Conservation (phyloP, 768 basidiomycete species). For the Russula sp. region DNA sequence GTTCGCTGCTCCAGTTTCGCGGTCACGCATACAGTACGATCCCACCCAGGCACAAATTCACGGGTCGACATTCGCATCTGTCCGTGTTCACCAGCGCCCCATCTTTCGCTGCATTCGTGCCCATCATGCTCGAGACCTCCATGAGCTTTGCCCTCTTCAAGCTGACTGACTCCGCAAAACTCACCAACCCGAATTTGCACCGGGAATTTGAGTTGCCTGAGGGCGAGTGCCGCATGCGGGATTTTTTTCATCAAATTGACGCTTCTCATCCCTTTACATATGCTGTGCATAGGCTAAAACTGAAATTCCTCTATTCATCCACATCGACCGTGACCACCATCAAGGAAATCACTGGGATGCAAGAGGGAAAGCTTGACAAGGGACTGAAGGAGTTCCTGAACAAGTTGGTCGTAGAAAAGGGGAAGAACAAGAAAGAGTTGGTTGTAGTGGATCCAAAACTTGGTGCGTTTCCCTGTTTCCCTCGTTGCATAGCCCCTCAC, state of each 20-base stretch:
- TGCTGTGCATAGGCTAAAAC: conserved; percentile 62
- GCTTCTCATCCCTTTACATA: conserved; percentile 6
- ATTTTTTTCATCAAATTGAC: too few species aligned
- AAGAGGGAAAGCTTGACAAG: conserved; percentile 89
- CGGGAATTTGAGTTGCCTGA: conserved; percentile 87
- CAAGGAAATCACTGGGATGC: conserved; percentile 90
- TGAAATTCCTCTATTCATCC: conserved; percentile 94
- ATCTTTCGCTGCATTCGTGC: too few species aligned
- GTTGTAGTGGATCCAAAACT: conserved; percentile 89
- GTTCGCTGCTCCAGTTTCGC: too few species aligned
- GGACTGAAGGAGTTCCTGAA: conserved; percentile 89
- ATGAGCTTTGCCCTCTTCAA: too few species aligned
- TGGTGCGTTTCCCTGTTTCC: conserved; percentile 52
- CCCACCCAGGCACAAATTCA: too few species aligned
- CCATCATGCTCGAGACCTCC: too few species aligned
- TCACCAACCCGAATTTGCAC: conserved; percentile 79
- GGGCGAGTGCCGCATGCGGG: too few species aligned
- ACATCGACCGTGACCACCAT: conserved; percentile 94
- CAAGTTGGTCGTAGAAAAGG: conserved; percentile 79
- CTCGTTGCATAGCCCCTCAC: neutral
- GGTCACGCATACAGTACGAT: too few species aligned
- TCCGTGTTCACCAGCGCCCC: too few species aligned
- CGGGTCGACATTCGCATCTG: too few species aligned
- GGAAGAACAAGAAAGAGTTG: conserved; percentile 79
- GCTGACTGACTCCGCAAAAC: too few species aligned